A percentile compares a stretch with the other conserved stretches of the same genome.
phyloP scores from a whole-genome alignment of 1,139 yeast genomes.

The Nakaseomyces nivariensis region DNA sequence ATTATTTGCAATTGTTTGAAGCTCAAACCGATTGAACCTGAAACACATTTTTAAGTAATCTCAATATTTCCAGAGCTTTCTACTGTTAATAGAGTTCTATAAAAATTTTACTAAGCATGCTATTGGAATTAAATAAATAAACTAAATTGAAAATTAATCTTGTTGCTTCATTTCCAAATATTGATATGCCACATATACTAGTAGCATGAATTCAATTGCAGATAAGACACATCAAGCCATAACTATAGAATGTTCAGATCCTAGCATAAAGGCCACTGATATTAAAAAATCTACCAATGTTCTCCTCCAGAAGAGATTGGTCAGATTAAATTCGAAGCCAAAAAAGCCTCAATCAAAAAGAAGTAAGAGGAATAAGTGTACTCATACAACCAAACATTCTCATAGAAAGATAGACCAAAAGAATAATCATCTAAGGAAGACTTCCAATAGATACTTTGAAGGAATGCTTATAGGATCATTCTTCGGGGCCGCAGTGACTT shows the following conservation, averaged over 20 bases:
- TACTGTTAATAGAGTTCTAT: too few relatives aligned
- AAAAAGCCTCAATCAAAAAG: not conserved
- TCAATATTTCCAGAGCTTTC: too few relatives aligned
- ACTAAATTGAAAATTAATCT: too few relatives aligned
- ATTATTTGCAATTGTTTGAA: too few relatives aligned
- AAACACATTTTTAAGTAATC: too few relatives aligned
- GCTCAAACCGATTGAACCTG: too few relatives aligned
- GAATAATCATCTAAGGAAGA: not conserved
- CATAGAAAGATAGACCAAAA: not conserved
- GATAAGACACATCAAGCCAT: not conserved
- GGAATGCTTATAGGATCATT: conserved; percentile 25
- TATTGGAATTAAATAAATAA: too few relatives aligned
- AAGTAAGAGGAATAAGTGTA: not conserved
- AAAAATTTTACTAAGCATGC: too few relatives aligned
- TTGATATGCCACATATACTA: too few relatives aligned
- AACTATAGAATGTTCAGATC: not conserved
- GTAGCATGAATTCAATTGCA: not conserved
- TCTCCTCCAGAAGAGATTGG: not conserved
- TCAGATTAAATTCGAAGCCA: not conserved
- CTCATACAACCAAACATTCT: not conserved
- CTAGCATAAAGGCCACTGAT: not conserved
- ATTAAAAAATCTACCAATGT: not conserved
- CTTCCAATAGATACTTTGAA: conserved; percentile 11
- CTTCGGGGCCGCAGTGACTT: conserved; percentile 22
- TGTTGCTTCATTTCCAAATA: not conserved